Percentiles rank a stretch among this genome's conserved stretches.
These are phyloP conservation scores for Paramarasmius palmivorus DNA, from an alignment of 1,284 basidiomycete species.

Conservation along the genomic window DNA sequence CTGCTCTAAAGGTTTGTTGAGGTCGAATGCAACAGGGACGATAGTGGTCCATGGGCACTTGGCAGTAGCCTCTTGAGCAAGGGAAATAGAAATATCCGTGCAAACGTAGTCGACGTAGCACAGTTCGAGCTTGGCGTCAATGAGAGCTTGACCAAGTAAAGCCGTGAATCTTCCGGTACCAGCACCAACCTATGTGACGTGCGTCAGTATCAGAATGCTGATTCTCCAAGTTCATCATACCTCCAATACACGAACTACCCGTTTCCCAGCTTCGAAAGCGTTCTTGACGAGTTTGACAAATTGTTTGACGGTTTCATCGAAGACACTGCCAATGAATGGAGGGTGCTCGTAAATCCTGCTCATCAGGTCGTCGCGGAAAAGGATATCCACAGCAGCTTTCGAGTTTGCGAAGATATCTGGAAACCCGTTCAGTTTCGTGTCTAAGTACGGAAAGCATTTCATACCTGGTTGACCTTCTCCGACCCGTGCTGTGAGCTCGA, in stretches of 20 bases:
- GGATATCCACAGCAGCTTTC: slow-evolving; percentile 16
- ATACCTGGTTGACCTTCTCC: slow-evolving; percentile 1
- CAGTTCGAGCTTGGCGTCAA: slow-evolving; percentile 14
- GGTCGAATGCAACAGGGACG: slow-evolving; percentile 20
- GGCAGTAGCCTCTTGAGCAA: slow-evolving; percentile 21
- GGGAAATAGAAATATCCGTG: slow-evolving; percentile 19
- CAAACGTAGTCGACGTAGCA: slow-evolving; percentile 23
- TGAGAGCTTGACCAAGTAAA: slow-evolving; percentile 20
- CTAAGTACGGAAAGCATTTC: not conserved
- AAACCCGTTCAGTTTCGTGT: too few relatives aligned
- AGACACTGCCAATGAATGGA: slow-evolving; percentile 18
- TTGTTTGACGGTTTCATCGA: slow-evolving; percentile 14
- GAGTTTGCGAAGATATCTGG: slow-evolving; percentile 4
- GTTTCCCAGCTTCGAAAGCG: slow-evolving; percentile 18
- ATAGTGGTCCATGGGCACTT: slow-evolving; percentile 21
- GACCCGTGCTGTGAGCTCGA: not conserved
- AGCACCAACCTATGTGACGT: slow-evolving; percentile 5
- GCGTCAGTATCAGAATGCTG: too few relatives aligned
- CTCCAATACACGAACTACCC: slow-evolving; percentile 23
- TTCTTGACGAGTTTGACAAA: slow-evolving; percentile 18
- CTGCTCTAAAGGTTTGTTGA: slow-evolving; percentile 17
- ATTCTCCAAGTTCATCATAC: slow-evolving; percentile 10
- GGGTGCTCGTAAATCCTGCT: slow-evolving; percentile 19
- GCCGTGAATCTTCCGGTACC: slow-evolving; percentile 22
- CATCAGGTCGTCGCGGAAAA: slow-evolving; percentile 25